A percentile compares a stretch with the other conserved stretches of the same genome.
Conservation (phyloP, 208 protist genomes). For the Giardia muris region DNA sequence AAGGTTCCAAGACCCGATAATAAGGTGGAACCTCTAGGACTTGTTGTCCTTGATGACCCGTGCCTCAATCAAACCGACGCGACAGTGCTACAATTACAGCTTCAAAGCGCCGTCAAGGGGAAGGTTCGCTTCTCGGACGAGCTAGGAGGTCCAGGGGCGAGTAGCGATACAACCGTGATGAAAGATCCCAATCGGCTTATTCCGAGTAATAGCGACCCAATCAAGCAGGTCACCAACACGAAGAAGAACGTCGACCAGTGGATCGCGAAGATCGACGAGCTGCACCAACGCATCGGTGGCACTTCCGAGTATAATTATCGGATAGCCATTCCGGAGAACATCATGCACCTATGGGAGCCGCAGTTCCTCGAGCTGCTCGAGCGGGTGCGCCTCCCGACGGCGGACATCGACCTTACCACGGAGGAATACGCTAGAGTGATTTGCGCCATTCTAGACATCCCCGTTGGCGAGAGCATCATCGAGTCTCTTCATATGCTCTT, state of each 20-base stretch:
- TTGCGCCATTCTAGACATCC: slow-evolving; percentile 12
- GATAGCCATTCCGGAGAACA: not conserved
- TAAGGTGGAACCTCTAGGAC: not conserved
- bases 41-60: slow-evolving; percentile 9
- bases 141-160: not conserved
- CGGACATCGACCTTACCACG: not conserved
- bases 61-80: slow-evolving; percentile 13
- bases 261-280: not conserved
- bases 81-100: slow-evolving; percentile 5
- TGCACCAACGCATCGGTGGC: not conserved
- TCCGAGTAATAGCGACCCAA: not conserved
- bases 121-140: not conserved
- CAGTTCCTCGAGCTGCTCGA: not conserved
- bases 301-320: not conserved
- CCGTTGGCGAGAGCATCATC: not conserved
- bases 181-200: not conserved
- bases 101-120: not conserved
- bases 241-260: slow-evolving; percentile 5
- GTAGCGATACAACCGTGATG: not conserved
- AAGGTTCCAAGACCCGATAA: not conserved
- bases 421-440: slow-evolving; percentile 6
- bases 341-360: slow-evolving; percentile 21
- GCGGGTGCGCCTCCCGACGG: not conserved
- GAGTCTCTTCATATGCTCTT: slow-evolving; percentile 26
- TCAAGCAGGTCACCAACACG: not conserved